These are phyloP conservation scores for Heliosperma pusillum DNA, from an alignment of 148 eudicot genomes.

Conservation along the genomic window DNA sequence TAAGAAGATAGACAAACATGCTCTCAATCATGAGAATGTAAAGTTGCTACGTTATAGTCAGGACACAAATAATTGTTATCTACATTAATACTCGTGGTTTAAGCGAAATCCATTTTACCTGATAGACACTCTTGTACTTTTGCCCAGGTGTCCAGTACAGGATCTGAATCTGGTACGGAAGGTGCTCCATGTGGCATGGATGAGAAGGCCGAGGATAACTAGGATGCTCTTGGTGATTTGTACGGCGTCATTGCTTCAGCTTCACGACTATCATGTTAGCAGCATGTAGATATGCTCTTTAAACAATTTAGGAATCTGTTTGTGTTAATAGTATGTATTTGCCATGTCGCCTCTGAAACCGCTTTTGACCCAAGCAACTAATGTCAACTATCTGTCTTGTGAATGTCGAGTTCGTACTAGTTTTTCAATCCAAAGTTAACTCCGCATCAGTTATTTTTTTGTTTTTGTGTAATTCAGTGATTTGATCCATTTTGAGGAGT, in stretches of 20 bases:
- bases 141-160: background rate
- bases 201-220: background rate
- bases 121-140: background rate
- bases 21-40: too few species aligned
- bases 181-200: background rate
- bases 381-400: background rate
- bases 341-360: background rate
- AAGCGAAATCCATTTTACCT: background rate
- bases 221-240: background rate
- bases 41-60: too few species aligned
- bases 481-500: too few species aligned
- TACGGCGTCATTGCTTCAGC: background rate
- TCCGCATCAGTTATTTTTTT: too few species aligned
- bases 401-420: background rate
- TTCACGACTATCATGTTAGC: background rate
- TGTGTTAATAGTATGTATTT: background rate
- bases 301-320: background rate
- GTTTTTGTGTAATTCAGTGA: too few species aligned
- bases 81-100: background rate
- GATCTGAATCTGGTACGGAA: background rate
- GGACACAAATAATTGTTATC: too few species aligned
- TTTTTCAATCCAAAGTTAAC: too few species aligned
- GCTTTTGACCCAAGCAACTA: constrained; percentile 5
- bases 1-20: too few species aligned
- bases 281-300: background rate